These are phyloP conservation scores for Dothiorella sarmentorum DNA, from an alignment of 2,329 filamentous ascomycete genomes.

Conservation along the genomic window DNA sequence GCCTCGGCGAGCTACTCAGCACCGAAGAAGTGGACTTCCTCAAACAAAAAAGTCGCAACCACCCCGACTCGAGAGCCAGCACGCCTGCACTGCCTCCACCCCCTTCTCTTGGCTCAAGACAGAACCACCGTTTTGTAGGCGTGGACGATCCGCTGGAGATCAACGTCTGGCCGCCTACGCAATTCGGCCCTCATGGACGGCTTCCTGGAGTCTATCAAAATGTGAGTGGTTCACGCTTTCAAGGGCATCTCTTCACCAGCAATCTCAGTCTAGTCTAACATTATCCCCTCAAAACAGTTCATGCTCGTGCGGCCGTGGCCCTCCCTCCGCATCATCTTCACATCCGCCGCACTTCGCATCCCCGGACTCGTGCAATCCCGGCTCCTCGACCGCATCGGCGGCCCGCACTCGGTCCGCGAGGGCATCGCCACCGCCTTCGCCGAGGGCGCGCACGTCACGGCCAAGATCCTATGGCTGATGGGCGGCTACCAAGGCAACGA, in stretches of 20 bases:
- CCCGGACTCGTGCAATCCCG: constrained; percentile 45
- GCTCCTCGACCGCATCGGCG: constrained; percentile 44
- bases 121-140: constrained; percentile 25
- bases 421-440: constrained; percentile 57
- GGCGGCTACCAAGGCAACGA: neutral
- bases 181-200: constrained; percentile 36
- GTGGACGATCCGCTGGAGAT: constrained; percentile 35
- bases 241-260: neutral
- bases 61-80: constrained; percentile 47
- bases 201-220: constrained; percentile 55
- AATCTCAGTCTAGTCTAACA: no score
- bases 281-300: constrained; percentile 30
- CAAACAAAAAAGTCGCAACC: constrained; percentile 58
- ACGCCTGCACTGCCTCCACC: constrained; percentile 57
- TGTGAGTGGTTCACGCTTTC: constrained; percentile 35
- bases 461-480: constrained; percentile 63
- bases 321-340: constrained; percentile 46
- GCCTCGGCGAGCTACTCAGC: constrained; percentile 32
- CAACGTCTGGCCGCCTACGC: constrained; percentile 27
- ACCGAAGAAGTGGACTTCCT: constrained; percentile 46
- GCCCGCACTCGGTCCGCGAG: constrained; percentile 48
- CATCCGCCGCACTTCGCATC: constrained; percentile 44
- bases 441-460: constrained; percentile 67
- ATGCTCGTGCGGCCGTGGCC: constrained; percentile 46
- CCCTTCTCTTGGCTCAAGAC: constrained; percentile 39